Evolutionary conservation across 1,139 yeast genomes (phyloP).

Genomic region (Yamadazyma spencermartinsiae): DNA sequence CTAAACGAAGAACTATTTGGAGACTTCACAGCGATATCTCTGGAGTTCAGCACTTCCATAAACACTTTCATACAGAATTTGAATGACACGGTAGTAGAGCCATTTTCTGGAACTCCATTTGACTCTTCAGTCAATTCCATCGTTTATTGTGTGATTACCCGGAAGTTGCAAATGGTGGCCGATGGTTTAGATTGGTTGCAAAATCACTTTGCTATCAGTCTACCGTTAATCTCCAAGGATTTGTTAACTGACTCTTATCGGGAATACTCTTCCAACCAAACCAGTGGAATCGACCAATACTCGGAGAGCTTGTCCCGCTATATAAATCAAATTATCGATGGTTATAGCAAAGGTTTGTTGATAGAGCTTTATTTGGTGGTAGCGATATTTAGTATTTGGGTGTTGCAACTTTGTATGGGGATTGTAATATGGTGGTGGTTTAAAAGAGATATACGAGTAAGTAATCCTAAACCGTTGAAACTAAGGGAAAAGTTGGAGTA

Average conservation of each 20-base stretch:
- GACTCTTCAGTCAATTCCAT: constrained; percentile 62
- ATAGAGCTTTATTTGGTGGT: constrained; percentile 49
- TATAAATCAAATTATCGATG: constrained; percentile 17
- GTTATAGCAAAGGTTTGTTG: constrained; percentile 36
- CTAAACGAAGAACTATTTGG: constrained; percentile 70
- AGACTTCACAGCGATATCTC: constrained; percentile 57
- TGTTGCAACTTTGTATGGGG: constrained; percentile 45
- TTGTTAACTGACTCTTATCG: constrained; percentile 6
- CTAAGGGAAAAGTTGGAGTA: constrained; percentile 27
- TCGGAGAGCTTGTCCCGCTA: constrained; percentile 43
- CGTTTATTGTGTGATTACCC: constrained; percentile 76
- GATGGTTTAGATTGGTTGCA: constrained; percentile 79
- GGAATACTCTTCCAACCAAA: constrained; percentile 38
- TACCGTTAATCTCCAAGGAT: constrained; percentile 44
- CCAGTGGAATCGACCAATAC: constrained; percentile 55
- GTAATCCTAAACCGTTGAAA: constrained; percentile 34
- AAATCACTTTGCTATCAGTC: constrained; percentile 54
- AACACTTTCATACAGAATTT: constrained; percentile 33
- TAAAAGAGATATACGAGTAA: constrained; percentile 17
- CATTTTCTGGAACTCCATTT: constrained; percentile 70
- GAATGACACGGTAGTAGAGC: constrained; percentile 30
- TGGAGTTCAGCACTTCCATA: constrained; percentile 47
- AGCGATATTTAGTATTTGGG: constrained; percentile 49
- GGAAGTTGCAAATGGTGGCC: constrained; percentile 65
- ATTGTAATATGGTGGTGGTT: constrained; percentile 8